Percentiles rank a stretch among this genome's conserved stretches.
Conservation (phyloP, 2,329 filamentous ascomycete species). For the Pseudogymnoascus verrucosus region DNA sequence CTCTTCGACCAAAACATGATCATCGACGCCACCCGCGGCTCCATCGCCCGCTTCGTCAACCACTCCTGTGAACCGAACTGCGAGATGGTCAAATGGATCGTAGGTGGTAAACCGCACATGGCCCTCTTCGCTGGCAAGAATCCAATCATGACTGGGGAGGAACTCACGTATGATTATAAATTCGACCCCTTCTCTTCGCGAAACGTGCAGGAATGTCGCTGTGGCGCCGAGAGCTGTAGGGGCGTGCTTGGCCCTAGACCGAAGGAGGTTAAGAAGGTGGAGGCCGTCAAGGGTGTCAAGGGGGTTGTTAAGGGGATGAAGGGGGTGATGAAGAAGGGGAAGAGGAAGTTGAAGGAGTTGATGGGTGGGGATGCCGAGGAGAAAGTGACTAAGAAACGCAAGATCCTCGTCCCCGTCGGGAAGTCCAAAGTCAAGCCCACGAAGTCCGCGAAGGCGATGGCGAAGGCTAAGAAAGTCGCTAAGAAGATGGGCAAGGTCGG, state of each 20-base stretch:
- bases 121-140: conserved; percentile 86
- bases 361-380: not conserved
- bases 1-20: conserved; percentile 98
- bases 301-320: not conserved
- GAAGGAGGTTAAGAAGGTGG: conserved; percentile 32
- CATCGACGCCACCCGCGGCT: conserved; percentile 92
- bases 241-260: conserved; percentile 56
- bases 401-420: not conserved
- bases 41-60: conserved; percentile 95
- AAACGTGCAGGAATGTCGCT: conserved; percentile 60
- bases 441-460: not conserved
- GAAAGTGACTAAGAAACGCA: not conserved
- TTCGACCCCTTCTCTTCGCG: conserved; percentile 62
- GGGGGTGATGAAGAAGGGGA: not conserved
- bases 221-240: conserved; percentile 55
- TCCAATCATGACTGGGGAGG: conserved; percentile 89
- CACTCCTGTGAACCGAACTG: conserved; percentile 96
- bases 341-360: conserved; percentile 5
- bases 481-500: not conserved
- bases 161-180: conserved; percentile 89
- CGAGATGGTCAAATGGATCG: conserved; percentile 96
- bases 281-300: not conserved
- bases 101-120: conserved; percentile 89
- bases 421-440: not conserved
- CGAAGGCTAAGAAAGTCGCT: not conserved